Evolutionary conservation across 495 filamentous ascomycete genomes (phyloP).

Genomic region (Sordaria brevicollis): DNA sequence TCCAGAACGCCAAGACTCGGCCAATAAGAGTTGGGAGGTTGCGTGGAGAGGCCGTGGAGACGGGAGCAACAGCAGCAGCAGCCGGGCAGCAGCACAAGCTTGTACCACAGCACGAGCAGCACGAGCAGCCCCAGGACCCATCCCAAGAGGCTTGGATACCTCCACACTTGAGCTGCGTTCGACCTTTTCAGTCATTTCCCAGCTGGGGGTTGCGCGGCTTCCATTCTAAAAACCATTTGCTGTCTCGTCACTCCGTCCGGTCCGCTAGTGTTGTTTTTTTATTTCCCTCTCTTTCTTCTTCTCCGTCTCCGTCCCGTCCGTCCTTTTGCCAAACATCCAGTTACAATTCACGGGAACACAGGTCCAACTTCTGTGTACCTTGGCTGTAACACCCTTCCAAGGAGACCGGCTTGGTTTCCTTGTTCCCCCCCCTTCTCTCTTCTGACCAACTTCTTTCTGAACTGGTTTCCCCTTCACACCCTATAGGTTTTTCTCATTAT

Average conservation of each 20-base stretch:
- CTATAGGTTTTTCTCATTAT: background rate
- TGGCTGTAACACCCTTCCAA: background rate
- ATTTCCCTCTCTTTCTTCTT: slow-evolving; percentile 1
- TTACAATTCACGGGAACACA: background rate
- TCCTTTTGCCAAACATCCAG: background rate
- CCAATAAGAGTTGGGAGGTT: background rate
- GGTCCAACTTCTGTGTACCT: slow-evolving; percentile 7
- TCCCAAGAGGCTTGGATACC: background rate
- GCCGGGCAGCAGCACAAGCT: no score
- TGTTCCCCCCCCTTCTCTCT: background rate
- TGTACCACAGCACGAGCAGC: background rate
- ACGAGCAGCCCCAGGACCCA: background rate
- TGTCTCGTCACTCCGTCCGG: background rate
- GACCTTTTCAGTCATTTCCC: background rate
- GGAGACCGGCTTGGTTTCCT: background rate
- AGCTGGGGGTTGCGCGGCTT: background rate
- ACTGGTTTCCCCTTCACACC: background rate
- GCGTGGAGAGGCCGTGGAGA: background rate
- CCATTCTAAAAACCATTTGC: background rate
- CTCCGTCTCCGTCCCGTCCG: background rate
- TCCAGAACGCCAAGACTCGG: background rate
- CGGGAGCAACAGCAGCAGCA: background rate
- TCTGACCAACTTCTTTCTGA: background rate
- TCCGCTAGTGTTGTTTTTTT: background rate
- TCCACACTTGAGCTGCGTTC: background rate